Evolutionary conservation across 164 flowering plant species (phyloP), one percentile per base, ranked within the genome.

Genomic region (Aristolochia contorta): DNA sequence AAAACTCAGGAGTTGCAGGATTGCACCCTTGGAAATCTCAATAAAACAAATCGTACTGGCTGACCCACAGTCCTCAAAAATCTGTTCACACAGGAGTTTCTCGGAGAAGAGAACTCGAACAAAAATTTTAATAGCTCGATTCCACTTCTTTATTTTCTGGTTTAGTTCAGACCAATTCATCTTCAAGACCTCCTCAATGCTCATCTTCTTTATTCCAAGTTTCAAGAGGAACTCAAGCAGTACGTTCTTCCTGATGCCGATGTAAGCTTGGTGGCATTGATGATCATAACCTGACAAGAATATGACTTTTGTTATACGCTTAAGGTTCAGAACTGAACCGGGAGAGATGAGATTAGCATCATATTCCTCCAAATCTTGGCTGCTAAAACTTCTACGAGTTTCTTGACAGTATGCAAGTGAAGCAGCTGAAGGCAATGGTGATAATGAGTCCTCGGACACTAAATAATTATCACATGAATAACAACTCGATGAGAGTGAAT

Each of bases 141-240:
- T 70, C 98, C 98, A 93, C 62, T 77, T 74, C 78, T 77, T 80
- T 59, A 87, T 86, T 66, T 71, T 79, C 48, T 78, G 65, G 71
- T 81, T 72, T 68, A 85, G 71, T 57, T 19, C 32, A 45, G 56
- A 71, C 96, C 96, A 89, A 47, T 84, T 96, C 89, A 87, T 74
- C 62, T 64, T 83, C 71, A 82, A 57, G 50, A 89, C 89, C 62
- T 89, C 97, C 63, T 87, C 97, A 47, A 86, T 82, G 75, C 91
- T 87, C 71, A 84, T 61, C 62, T 79, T 87, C 72, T 93, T 84
- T 52, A 89, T 72, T 69, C 81, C 91, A 60, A 89, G 91, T 32
- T 64, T 73, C 52, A 47, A 75, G 41, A 93, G 82, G 68, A 84
- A 82, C 65, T 84, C 90, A 20, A 86, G 87, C 69, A 93, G 47